Conservation (phyloP, 345 rosid genomes). For the Hypericum androsaemum region DNA sequence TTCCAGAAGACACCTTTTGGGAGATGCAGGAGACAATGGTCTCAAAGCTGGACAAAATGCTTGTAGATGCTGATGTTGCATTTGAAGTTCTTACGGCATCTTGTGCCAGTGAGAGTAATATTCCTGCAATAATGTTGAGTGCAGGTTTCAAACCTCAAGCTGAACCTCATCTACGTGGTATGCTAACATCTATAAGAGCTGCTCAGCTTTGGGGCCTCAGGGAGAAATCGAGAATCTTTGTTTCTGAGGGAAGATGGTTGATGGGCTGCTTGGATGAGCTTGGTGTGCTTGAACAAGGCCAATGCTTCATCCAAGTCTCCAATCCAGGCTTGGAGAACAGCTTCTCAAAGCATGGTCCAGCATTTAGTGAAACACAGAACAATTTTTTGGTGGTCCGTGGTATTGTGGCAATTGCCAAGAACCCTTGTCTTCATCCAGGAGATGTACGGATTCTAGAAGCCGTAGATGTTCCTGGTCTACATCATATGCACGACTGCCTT, state of each 20-base stretch:
- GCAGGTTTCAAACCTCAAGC: constrained; percentile 68
- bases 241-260: constrained; percentile 74
- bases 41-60: constrained; percentile 49
- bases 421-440: constrained; percentile 94
- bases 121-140: constrained; percentile 86
- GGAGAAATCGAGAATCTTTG: constrained; percentile 80
- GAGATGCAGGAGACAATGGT: constrained; percentile 62
- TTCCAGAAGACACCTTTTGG: constrained; percentile 68
- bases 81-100: constrained; percentile 74
- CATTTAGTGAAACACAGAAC: constrained; percentile 42
- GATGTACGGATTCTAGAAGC: constrained; percentile 86
- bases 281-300: constrained; percentile 73
- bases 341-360: constrained; percentile 71
- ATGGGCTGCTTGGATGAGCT: constrained; percentile 91
- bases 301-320: constrained; percentile 85
- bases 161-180: constrained; percentile 81
- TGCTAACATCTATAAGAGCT: constrained; percentile 76
- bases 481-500: constrained; percentile 75
- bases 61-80: constrained; percentile 59
- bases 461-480: constrained; percentile 61
- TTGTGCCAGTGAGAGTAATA: constrained; percentile 64
- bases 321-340: constrained; percentile 57
- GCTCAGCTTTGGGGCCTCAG: constrained; percentile 83
- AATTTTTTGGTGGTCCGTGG: constrained; percentile 54
- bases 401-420: constrained; percentile 64